These are phyloP conservation scores for Phlebiopsis flavidoalba DNA, from an alignment of 768 basidiomycete species.

Conservation along the genomic window DNA sequence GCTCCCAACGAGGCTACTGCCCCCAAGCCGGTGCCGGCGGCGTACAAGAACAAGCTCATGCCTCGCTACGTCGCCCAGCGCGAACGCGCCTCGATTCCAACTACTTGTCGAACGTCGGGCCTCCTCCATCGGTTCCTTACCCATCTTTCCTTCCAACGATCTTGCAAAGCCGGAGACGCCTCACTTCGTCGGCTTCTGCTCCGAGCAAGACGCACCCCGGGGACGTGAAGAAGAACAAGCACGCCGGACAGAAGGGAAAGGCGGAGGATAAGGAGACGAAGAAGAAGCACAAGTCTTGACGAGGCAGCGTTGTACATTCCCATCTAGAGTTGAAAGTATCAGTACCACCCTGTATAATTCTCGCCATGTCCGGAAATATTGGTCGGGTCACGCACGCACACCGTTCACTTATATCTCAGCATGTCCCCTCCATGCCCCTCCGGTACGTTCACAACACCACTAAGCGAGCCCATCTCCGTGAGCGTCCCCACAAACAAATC, in stretches of 20 bases:
- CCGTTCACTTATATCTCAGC: conserved; percentile 4
- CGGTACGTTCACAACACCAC: conserved; percentile 21
- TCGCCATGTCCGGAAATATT: neutral
- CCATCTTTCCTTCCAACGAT: neutral
- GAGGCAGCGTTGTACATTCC: neutral
- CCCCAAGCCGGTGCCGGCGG: neutral
- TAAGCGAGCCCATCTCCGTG: conserved; percentile 50
- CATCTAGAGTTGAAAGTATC: neutral
- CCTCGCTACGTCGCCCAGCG: neutral
- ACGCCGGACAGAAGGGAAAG: conserved; percentile 1
- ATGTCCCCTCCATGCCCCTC: conserved; percentile 22
- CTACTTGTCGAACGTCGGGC: conserved; percentile 18
- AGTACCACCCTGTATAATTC: neutral
- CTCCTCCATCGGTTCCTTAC: conserved; percentile 4
- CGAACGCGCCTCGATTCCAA: conserved; percentile 6
- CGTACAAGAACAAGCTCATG: neutral
- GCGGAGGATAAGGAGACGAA: conserved; percentile 7
- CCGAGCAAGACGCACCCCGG: neutral
- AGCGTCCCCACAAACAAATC: conserved; percentile 59
- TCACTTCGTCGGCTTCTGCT: no score
- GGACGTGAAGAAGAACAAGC: neutral
- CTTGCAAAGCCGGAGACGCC: neutral
- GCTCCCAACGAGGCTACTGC: neutral
- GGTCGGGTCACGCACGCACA: neutral
- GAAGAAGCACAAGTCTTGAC: conserved; percentile 2